Base-by-base conservation (phyloP, 148 eudicot species). In the Talinum fruticosum region DNA sequence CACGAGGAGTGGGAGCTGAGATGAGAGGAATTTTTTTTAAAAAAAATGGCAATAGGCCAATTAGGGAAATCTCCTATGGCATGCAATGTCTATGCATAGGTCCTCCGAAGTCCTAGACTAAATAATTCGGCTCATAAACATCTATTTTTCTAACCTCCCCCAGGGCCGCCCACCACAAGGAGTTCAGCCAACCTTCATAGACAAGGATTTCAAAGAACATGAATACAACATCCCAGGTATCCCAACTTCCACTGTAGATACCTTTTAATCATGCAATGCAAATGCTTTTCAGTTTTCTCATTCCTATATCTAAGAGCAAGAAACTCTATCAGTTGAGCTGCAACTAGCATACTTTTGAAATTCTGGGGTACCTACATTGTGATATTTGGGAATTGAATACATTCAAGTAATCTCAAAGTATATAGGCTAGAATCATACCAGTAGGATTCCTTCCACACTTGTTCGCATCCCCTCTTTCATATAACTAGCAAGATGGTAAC, bases 391-490 rank as follows among this genome's bases (percentile, higher is more conserved):
- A 15, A 51, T 51, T 51, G 23, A 19, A 24, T 19, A 10, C 21
- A 26, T 47, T 51, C 30, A 0, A 78, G 38, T 37, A 70, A 59
- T 35, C 3, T 38, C 24, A 57, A 29, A 38, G 16, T 24, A 14
- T 0, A 15, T 0, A 54, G 47, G 57, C 66, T 19, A 24, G 62
- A n/a, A 69, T 8, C 81, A 66, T 83, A 90, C 97, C 91, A 92
- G 80, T 68, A 92, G 76, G 75, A 92, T 88, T 45, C 83, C 97
- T 80, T 90, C 93, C 30, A 90, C 97, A 72, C 88, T 90, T 59
- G 84, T 92, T 86, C 93, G 82, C 92, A 87, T 62, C 69, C 93
- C 97, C 59, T 88, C 88, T 74, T 88, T 88, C 87, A 75, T 65
- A 74, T 92, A 90, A 76, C 93, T 92, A 62, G 34, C 30, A 69